phyloP scores from a whole-genome alignment of 164 flowering plant genomes.

The Euptelea pleiosperma region DNA sequence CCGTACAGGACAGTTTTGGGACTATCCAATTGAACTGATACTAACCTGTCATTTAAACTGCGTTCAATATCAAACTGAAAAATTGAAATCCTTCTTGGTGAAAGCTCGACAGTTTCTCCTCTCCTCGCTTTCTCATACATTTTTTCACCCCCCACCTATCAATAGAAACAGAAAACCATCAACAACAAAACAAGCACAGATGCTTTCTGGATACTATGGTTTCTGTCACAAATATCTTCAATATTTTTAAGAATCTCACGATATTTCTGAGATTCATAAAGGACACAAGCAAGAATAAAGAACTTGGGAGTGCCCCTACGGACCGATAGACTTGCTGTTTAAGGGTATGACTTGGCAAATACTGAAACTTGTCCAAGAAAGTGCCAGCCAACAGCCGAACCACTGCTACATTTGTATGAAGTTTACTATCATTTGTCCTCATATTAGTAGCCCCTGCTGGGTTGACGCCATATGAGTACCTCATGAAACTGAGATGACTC shows the following conservation, averaged over 20 bases:
- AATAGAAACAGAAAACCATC: conserved; percentile 9
- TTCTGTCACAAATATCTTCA: too few species aligned
- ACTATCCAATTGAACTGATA: conserved; percentile 4
- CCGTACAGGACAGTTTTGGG: background rate
- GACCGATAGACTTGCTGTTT: background rate
- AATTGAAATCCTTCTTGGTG: conserved; percentile 83
- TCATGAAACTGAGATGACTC: background rate
- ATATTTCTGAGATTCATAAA: background rate
- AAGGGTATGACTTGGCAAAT: background rate
- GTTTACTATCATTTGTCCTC: too few species aligned
- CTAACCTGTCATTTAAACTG: conserved; percentile 86
- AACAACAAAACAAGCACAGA: conserved; percentile 1
- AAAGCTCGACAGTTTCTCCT: conserved; percentile 90
- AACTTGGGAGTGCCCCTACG: too few species aligned
- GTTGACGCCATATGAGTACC: too few species aligned
- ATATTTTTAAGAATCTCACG: too few species aligned
- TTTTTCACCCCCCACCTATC: conserved; percentile 92
- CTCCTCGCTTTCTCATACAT: conserved; percentile 98
- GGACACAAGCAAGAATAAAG: too few species aligned
- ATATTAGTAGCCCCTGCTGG: too few species aligned
- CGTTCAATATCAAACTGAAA: conserved; percentile 89
- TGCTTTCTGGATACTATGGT: background rate
- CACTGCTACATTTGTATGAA: background rate
- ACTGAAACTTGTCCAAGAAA: too few species aligned
- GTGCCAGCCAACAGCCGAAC: background rate